Conservation (phyloP, 371 early-diverging fungal species). For the Mortierella polycephala region DNA sequence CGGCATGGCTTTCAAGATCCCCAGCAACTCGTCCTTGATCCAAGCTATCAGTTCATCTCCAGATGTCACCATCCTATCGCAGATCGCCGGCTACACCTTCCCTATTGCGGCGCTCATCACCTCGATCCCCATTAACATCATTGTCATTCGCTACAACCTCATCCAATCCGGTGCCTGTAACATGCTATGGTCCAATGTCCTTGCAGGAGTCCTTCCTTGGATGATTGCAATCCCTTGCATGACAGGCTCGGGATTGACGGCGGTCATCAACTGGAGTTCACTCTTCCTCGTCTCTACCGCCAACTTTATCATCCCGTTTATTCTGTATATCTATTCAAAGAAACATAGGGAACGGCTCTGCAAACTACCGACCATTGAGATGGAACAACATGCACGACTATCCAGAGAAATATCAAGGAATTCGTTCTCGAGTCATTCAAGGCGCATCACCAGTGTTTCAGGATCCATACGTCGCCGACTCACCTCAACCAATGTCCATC, state of each 20-base stretch:
- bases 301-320: slow-evolving; percentile 81
- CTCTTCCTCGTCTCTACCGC: slow-evolving; percentile 71
- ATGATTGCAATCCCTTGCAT: slow-evolving; percentile 67
- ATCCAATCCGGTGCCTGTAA: slow-evolving; percentile 67
- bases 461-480: slow-evolving; percentile 38
- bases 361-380: slow-evolving; percentile 39
- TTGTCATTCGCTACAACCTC: slow-evolving; percentile 78
- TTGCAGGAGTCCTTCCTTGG: slow-evolving; percentile 68
- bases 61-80: slow-evolving; percentile 60
- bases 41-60: slow-evolving; percentile 55
- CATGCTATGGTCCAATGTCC: slow-evolving; percentile 65
- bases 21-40: slow-evolving; percentile 59
- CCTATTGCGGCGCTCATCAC: slow-evolving; percentile 78
- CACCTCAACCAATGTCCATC: slow-evolving; percentile 18
- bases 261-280: slow-evolving; percentile 65
- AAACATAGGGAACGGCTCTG: slow-evolving; percentile 50
- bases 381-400: slow-evolving; percentile 41
- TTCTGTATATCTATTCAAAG: slow-evolving; percentile 76
- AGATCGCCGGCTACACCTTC: slow-evolving; percentile 74
- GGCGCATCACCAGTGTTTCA: slow-evolving; percentile 19
- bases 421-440: slow-evolving; percentile 27
- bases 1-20: slow-evolving; percentile 67
- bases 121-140: slow-evolving; percentile 80
- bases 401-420: slow-evolving; percentile 39
- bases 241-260: slow-evolving; percentile 54